Conservation (phyloP, 768 basidiomycete genomes). For the Russula foetens region DNA sequence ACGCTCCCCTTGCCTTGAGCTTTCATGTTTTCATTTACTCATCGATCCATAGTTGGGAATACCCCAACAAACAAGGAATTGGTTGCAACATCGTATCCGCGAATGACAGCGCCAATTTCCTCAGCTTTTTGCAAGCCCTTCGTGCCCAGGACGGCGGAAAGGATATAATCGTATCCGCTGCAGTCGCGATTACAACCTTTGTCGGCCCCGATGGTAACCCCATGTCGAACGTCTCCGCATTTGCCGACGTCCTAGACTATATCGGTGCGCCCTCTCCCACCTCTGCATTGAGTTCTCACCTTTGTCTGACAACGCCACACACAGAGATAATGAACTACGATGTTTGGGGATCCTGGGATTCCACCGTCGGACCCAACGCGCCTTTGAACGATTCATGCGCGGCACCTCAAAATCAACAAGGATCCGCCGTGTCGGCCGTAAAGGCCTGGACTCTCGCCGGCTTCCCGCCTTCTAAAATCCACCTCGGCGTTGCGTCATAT, state of each 20-base stretch:
- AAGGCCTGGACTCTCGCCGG: conserved; percentile 12
- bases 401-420: neutral
- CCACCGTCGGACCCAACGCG: conserved; percentile 12
- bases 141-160: neutral
- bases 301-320: neutral
- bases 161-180: neutral
- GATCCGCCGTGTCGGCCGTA: conserved; percentile 13
- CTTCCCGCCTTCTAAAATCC: conserved; percentile 41
- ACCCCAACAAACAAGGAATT: neutral
- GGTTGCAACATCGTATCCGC: conserved; percentile 1
- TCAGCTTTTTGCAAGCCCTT: conserved; percentile 2
- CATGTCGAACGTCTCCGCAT: conserved; percentile 4
- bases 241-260: conserved; percentile 15
- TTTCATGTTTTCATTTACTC: neutral
- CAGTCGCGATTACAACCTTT: neutral
- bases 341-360: conserved; percentile 10
- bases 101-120: conserved; percentile 4
- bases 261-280: neutral
- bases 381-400: conserved; percentile 19
- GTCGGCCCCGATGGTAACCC: neutral
- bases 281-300: neutral
- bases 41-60: conserved; percentile 13
- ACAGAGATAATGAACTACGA: conserved; percentile 19
- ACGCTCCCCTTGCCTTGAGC: neutral
- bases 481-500: conserved; percentile 80